A percentile compares a stretch with the other conserved stretches of the same genome.
Conservation (phyloP, 371 early-diverging fungal species). For the Mortierella sp. region DNA sequence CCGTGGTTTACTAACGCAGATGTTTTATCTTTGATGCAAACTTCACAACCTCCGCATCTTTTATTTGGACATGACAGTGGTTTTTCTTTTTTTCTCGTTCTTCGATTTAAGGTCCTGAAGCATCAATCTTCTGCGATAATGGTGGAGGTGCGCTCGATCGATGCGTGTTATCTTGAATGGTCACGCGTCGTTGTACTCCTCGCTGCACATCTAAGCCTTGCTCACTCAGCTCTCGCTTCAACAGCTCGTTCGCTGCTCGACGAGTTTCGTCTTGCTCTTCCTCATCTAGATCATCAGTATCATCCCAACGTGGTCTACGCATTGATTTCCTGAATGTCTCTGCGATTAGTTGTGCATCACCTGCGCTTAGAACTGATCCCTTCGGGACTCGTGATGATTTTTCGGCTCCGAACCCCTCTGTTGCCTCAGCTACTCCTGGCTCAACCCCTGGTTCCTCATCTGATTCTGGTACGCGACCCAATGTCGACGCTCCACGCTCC, state of each 20-base stretch:
- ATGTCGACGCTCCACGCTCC: conserved; percentile 23
- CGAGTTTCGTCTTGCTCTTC: conserved; percentile 34
- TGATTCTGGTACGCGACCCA: conserved; percentile 6
- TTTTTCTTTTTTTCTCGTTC: neutral
- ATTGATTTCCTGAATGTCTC: conserved; percentile 54
- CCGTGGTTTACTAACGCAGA: too few species aligned
- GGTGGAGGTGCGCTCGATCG: conserved; percentile 26
- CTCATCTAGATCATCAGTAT: conserved; percentile 26
- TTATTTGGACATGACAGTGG: neutral
- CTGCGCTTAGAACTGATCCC: conserved; percentile 30
- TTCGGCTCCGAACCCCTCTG: neutral
- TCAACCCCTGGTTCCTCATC: neutral
- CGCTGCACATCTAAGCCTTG: conserved; percentile 46
- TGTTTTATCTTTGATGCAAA: too few species aligned
- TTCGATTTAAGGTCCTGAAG: neutral
- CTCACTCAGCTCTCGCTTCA: conserved; percentile 48
- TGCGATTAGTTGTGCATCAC: conserved; percentile 46
- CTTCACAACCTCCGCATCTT: too few species aligned
- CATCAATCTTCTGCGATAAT: conserved; percentile 7
- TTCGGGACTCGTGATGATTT: neutral
- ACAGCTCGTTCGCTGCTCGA: conserved; percentile 34
- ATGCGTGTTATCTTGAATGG: conserved; percentile 33
- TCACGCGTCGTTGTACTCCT: conserved; percentile 49
- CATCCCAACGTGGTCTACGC: conserved; percentile 48
- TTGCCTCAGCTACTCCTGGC: neutral